Base-by-base conservation (phyloP, 768 basidiomycete genomes). In the Mycena albidolilacea region DNA sequence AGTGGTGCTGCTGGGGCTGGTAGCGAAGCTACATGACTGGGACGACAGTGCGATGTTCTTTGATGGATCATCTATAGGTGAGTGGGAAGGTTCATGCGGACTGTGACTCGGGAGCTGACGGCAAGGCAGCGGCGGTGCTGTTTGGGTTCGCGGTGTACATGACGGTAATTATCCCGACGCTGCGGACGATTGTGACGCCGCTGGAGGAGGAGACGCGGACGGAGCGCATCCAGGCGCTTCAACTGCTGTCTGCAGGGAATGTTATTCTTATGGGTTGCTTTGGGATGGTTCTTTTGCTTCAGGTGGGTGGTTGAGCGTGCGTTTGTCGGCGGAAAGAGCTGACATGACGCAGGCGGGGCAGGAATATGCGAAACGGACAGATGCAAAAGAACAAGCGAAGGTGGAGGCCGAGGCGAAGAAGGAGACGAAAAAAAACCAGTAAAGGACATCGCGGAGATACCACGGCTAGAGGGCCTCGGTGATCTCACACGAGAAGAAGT, bases 41-140 rank as follows among this genome's bases (percentile, higher is more conserved):
- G 91, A 92, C 79, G 97, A 98, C 78, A 95, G 94, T 76, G 97
- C 97, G 9, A 88, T 97, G 84, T 97, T 95, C 85, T 98, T 98
- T 81, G 97, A 98, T 81, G 97, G 97, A 23, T 92, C 93, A 30
- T 92, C 91, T 76, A 82, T 97, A 71, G 95, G 97, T 54, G 10
- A 50, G 50, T 97, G 76, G 77, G 90, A 85, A 46, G 55, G 2
- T 21, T 21, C n/a, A n/a, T n/a, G 57, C 10, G 46, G n/a, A 52
- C 69, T 73, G 44, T 37, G 35, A 58, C 57, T 38, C 48, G 61
- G 69, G 63, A 69, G 64, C 59, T 67, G 59, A 66, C 50, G 10
- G 21, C 17, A 9, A 6, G 38, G 15, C 80, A 97, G 96, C 85
- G 37, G 89, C 89, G 64, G 95, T 93, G 81, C 82, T 97, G 19